Percentiles rank a stretch among this genome's conserved stretches.
Evolutionary conservation across 768 basidiomycete species (phyloP).

Genomic region (Clitopilus passeckerianus): DNA sequence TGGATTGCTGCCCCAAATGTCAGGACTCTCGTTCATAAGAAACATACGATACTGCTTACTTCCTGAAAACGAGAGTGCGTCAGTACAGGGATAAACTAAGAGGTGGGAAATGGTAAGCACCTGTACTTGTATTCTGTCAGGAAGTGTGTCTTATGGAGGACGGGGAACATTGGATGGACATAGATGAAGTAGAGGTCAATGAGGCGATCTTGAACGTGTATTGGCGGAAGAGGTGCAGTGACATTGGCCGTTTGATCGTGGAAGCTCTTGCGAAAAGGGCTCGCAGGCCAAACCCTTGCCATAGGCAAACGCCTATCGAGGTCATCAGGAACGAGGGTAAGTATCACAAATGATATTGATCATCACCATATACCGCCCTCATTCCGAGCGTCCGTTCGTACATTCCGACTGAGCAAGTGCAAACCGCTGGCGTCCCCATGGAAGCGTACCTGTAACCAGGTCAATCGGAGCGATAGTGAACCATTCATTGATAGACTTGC

Average conservation of each 20-base stretch:
- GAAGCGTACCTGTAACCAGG: slow-evolving; percentile 62
- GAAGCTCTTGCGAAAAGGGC: neutral
- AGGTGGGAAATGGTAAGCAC: slow-evolving; percentile 23
- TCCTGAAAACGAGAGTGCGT: slow-evolving; percentile 6
- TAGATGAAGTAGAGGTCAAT: slow-evolving; percentile 77
- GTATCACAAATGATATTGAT: neutral
- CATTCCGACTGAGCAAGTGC: slow-evolving; percentile 63
- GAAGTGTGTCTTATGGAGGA: slow-evolving; percentile 72
- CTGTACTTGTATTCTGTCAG: slow-evolving; percentile 54
- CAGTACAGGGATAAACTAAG: neutral
- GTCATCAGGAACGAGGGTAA: slow-evolving; percentile 13
- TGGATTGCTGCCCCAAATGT: neutral
- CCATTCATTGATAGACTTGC: slow-evolving; percentile 23
- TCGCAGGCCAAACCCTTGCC: slow-evolving; percentile 68
- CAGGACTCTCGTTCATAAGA: neutral
- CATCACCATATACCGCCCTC: slow-evolving; percentile 65
- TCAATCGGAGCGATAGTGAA: slow-evolving; percentile 1
- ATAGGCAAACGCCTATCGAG: slow-evolving; percentile 59
- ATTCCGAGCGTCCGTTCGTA: slow-evolving; percentile 62
- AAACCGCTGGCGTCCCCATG: slow-evolving; percentile 78
- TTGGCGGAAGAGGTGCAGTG: slow-evolving; percentile 49
- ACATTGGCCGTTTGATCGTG: slow-evolving; percentile 30
- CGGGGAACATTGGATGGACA: slow-evolving; percentile 79
- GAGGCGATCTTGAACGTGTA: slow-evolving; percentile 59
- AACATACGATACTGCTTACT: slow-evolving; percentile 8